Base-by-base conservation (phyloP, 2,329 filamentous ascomycete species). In the Podosphaera aphanis region DNA sequence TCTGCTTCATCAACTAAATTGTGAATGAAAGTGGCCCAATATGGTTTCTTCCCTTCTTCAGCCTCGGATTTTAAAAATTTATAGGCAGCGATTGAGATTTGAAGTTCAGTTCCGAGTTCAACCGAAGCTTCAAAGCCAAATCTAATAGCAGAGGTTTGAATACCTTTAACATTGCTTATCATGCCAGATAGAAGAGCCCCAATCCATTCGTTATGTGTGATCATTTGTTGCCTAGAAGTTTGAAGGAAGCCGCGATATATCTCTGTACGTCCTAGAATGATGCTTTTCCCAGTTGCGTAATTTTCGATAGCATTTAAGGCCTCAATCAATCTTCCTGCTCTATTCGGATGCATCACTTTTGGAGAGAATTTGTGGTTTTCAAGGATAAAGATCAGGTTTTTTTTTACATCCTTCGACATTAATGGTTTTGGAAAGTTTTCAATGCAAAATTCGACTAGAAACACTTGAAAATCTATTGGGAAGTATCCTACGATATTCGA, bases 371-470 rank as follows among this genome's bases (percentile, higher is more conserved):
- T 81, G 56, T 94, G 86, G 40, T 79, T 74, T 39, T 77, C 79
- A 13, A 93, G 66, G 5, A 92, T 69, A 50, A 85, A 79, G 67
- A 94, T 77, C 53, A 93, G 70, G 52, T 82, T 77, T 31, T 81
- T 81, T 25, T 81, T 68, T 8, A 93, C 66, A 15, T 83, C 77
- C 55, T 95, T 95, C 0, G 85, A 73, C 15, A 74, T 65, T 3
- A 69, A 65, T 2, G 67, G 59, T 49, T 88, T 77, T 54, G 82
- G 73, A 45, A 93, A 74, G 8, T 73, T 74, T 42, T 71, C 71
- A 49, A 92, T 82, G 45, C 79, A 77, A 51, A 86, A 77, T 47
- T 95, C 86, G 35, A 93, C 63, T 45, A 94, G 68, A 58, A 83
- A 90, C 15, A 74, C 61, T 45, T 76, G 77, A 58, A 93, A 93